Base-by-base conservation (phyloP, 2,329 filamentous ascomycete genomes). In the Epichloe gansuensis region DNA sequence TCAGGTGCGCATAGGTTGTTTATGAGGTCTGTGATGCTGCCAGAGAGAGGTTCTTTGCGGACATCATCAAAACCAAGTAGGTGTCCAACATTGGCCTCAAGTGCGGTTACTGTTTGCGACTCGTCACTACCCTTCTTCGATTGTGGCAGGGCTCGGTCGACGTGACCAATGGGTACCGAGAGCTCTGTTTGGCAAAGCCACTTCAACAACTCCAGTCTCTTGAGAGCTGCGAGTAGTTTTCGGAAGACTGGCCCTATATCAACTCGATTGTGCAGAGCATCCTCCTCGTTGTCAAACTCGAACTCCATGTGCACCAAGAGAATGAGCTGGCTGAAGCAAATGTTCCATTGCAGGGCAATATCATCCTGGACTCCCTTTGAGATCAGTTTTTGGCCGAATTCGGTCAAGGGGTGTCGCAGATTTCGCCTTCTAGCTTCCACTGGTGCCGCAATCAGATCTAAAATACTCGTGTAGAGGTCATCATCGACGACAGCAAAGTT, bases 301-400 rank as follows among this genome's bases (percentile, higher is more conserved):
- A 83, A 84, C 64, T 93, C 85, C 75, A 97, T 85, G 65, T 96
- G 89, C 9, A 93, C 77, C 15, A 95, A 74, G 6, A 98, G 75
- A 3, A 93, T 76, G 2, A 97, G 72, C 53, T 97, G 79, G 61
- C 91, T 89, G 56, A 94, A 81, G 49, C 94, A 81, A 8, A 93
- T 74, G 54, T 80, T 80, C 69, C 82, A 83, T 54, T 86, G 84
- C 35, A 87, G 69, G 49, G 85, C 76, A 6, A 93, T 77, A 12
- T 80, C 84, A 63, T 97, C 89, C 61, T 91, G 85, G 0, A 87
- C 81, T 6, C 88, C 84, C 55, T 82, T 83, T 11, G 95, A 78
- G 13, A 89, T 73, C 2, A 89, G 70, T 58, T 81, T 87, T 41
- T 82, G 79, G 17, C 91, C 91, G 63, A 91, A 89, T 43, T 83